Percentiles rank a stretch among this genome's conserved stretches.
These are phyloP conservation scores for Sechiopsis laciniata DNA, from an alignment of 306 rosid species.

Conservation along the genomic window DNA sequence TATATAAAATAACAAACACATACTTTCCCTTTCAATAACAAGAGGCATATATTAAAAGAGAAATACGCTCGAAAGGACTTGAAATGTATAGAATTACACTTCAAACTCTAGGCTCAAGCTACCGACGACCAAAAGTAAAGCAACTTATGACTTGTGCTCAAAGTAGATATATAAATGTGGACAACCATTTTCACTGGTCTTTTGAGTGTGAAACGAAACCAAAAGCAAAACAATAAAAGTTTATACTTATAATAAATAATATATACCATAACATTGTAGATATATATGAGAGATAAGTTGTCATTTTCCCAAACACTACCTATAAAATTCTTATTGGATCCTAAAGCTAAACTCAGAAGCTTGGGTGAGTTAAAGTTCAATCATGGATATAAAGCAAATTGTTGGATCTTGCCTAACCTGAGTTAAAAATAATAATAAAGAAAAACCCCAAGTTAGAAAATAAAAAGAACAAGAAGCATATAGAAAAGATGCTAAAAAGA, in stretches of 20 bases:
- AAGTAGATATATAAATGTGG: background rate
- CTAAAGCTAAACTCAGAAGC: too few species aligned
- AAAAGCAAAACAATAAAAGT: too few species aligned
- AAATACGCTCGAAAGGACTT: background rate
- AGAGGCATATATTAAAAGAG: background rate
- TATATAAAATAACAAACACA: too few species aligned
- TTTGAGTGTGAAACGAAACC: too few species aligned
- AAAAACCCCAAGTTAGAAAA: too few species aligned
- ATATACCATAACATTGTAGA: too few species aligned
- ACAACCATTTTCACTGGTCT: background rate
- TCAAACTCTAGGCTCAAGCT: background rate
- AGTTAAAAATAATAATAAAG: background rate
- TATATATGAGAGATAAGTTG: background rate
- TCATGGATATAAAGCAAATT: background rate
- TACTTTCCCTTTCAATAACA: background rate
- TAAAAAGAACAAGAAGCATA: background rate
- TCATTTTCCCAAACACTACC: too few species aligned
- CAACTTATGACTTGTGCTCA: background rate
- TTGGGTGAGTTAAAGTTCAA: background rate
- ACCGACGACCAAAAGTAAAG: background rate
- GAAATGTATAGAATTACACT: background rate
- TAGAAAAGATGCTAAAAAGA: background rate
- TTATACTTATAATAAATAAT: too few species aligned
- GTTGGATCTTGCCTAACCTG: background rate
- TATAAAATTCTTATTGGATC: too few species aligned